These are phyloP conservation scores for Phascolomyces articulosus DNA, from an alignment of 371 early-diverging fungal species.

Conservation along the genomic window DNA sequence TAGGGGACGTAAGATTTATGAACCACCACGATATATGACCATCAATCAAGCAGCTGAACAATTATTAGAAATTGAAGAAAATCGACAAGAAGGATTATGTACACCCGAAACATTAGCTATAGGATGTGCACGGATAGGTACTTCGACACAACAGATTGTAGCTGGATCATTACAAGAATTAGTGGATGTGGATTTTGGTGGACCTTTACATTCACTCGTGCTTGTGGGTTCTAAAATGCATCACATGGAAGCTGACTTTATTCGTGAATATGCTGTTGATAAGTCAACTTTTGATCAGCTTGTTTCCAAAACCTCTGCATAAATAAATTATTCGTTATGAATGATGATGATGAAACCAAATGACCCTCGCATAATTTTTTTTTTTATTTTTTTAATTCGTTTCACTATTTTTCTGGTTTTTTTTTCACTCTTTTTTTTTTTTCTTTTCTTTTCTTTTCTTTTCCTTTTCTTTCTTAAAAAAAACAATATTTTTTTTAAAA, in stretches of 20 bases:
- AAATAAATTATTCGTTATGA: slow-evolving; percentile 14
- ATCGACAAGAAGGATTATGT: slow-evolving; percentile 73
- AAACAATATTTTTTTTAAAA: not conserved
- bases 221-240: slow-evolving; percentile 91
- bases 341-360: not conserved
- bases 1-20: slow-evolving; percentile 90
- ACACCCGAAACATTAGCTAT: slow-evolving; percentile 85
- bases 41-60: slow-evolving; percentile 94
- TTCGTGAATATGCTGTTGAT: slow-evolving; percentile 78
- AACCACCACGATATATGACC: slow-evolving; percentile 98
- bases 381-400: not conserved
- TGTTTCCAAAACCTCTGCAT: slow-evolving; percentile 47
- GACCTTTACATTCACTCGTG: slow-evolving; percentile 95
- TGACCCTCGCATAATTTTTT: too few relatives aligned
- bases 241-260: slow-evolving; percentile 91
- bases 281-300: slow-evolving; percentile 69
- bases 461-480: not conserved
- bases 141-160: slow-evolving; percentile 78
- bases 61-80: slow-evolving; percentile 90
- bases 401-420: not conserved
- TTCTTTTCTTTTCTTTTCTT: slow-evolving; percentile 9
- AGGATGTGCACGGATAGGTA: slow-evolving; percentile 95
- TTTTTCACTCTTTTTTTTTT: not conserved
- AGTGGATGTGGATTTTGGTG: slow-evolving; percentile 87
- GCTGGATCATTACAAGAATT: slow-evolving; percentile 91